phyloP scores from a whole-genome alignment of 2,329 filamentous ascomycete species.

The Scedosporium minutisporum region DNA sequence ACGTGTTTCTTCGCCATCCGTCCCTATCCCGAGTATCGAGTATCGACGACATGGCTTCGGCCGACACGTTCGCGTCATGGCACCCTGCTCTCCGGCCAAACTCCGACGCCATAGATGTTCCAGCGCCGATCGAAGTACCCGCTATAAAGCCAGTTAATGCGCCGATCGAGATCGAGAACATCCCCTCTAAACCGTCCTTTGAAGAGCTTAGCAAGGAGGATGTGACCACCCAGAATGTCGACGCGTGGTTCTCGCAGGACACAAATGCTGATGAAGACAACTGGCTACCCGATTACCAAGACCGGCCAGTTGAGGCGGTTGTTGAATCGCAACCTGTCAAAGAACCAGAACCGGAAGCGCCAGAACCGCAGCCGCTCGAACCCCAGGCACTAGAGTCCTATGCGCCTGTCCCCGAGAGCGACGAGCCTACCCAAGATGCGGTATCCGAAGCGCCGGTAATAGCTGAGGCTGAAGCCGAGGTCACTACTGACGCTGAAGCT shows the following conservation, averaged over 20 bases:
- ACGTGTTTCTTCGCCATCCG: neutral
- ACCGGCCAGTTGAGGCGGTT: constrained; percentile 50
- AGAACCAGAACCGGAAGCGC: neutral
- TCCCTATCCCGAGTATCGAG: neutral
- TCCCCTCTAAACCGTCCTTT: constrained; percentile 4
- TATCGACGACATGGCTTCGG: constrained; percentile 27
- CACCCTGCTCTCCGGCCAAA: constrained; percentile 44
- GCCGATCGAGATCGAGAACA: neutral
- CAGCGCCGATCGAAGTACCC: neutral
- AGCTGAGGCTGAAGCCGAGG: neutral
- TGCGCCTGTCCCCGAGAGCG: neutral
- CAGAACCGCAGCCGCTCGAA: neutral
- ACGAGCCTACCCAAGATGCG: neutral
- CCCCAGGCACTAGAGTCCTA: neutral
- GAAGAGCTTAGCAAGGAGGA: constrained; percentile 1
- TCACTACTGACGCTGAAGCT: neutral
- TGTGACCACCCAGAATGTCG: neutral
- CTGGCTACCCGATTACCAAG: constrained; percentile 22
- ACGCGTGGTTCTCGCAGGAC: constrained; percentile 12
- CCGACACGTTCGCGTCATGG: constrained; percentile 34
- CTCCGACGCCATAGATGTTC: constrained; percentile 10
- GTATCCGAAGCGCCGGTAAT: neutral
- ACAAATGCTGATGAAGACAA: constrained; percentile 6
- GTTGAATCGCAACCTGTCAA: constrained; percentile 28
- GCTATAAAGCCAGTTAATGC: neutral